Evolutionary conservation across 2,329 filamentous ascomycete genomes (phyloP), one percentile per base, ranked within the genome.

Genomic region (Aspergillus sp.): DNA sequence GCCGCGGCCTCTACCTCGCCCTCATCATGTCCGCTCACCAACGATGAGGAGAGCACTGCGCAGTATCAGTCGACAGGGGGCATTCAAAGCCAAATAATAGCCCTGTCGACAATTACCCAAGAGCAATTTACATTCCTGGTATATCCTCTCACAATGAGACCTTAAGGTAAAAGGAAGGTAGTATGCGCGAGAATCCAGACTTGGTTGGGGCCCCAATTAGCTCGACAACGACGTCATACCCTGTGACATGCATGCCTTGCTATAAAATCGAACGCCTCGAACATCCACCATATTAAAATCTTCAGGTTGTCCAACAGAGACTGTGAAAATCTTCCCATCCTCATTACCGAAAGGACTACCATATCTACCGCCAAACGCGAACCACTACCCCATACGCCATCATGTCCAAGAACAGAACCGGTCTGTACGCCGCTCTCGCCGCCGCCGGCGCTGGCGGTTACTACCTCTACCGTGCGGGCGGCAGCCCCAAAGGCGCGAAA

Each of bases 401-500:
- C 38, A 71, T 72, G 69, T 66, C 69, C 17, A 71, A 71, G 57
- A 70, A 58, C 55, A 66, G 70, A 51, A 61, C 66, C 33, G 61
- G 64, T 16, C 51, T 73, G 36, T 73, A 68, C 61, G 60, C 76
- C 30, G 70, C 86, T 63, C 73, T 84, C 60, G 82, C 79, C 54
- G 84, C 83, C 59, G 86, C 81, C 30, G 83, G 82, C 63, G 87
- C 85, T 59, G 77, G 85, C 53, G 90, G 88, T 41, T 97, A 96
- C 81, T 97, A 97, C 79, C 82, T 97, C 57, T 99, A 95, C 80
- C 80, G 76, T 47, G 88, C 92, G 14, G 93, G 93, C 56, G 92
- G 93, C 52, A 82, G 85, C 71, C 81, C 90, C 47, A 89, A 88
- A 73, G 84, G 82, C 46, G 93, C 92, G n/a, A 84, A 91, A 81